These are phyloP conservation scores for Zygosaccharomyces rouxii DNA, from an alignment of 805 yeast species.

Conservation along the genomic window DNA sequence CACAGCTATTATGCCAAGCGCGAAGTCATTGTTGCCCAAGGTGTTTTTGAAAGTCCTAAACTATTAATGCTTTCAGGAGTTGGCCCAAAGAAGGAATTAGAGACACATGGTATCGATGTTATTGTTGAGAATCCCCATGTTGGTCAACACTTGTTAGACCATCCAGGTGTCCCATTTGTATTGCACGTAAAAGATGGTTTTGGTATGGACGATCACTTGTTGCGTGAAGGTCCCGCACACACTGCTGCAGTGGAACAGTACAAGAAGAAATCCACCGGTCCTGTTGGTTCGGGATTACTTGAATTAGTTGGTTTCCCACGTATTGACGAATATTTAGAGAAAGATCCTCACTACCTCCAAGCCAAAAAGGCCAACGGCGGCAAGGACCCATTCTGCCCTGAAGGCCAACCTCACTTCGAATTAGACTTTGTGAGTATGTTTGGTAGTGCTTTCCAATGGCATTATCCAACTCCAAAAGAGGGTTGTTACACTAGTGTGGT, in stretches of 20 bases:
- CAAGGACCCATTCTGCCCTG: conserved; percentile 28
- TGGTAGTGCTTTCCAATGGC: conserved; percentile 32
- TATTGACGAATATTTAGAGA: conserved; percentile 26
- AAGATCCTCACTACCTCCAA: conserved; percentile 16
- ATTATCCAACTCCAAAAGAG: conserved; percentile 25
- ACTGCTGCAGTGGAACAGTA: conserved; percentile 17
- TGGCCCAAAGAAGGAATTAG: conserved; percentile 31
- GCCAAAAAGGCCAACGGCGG: conserved; percentile 29
- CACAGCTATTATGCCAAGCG: conserved; percentile 24
- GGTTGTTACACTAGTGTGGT: conserved; percentile 26
- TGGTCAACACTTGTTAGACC: conserved; percentile 35
- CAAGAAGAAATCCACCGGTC: conserved; percentile 17
- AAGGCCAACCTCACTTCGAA: conserved; percentile 31
- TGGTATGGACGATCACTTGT: conserved; percentile 23
- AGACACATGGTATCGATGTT: conserved; percentile 26
- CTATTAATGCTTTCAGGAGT: conserved; percentile 34
- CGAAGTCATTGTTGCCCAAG: conserved; percentile 30
- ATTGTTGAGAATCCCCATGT: conserved; percentile 31
- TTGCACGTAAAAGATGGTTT: conserved; percentile 23
- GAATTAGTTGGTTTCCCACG: conserved; percentile 29
- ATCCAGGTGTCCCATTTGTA: conserved; percentile 32
- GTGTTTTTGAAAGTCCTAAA: conserved; percentile 34
- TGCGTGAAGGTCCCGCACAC: conserved; percentile 19
- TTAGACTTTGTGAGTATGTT: conserved; percentile 27
- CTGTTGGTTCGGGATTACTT: conserved; percentile 23